A percentile compares a stretch with the other conserved stretches of the same genome.
Evolutionary conservation across 257 asterid species (phyloP).

Genomic region (Solanum appendiculatum): DNA sequence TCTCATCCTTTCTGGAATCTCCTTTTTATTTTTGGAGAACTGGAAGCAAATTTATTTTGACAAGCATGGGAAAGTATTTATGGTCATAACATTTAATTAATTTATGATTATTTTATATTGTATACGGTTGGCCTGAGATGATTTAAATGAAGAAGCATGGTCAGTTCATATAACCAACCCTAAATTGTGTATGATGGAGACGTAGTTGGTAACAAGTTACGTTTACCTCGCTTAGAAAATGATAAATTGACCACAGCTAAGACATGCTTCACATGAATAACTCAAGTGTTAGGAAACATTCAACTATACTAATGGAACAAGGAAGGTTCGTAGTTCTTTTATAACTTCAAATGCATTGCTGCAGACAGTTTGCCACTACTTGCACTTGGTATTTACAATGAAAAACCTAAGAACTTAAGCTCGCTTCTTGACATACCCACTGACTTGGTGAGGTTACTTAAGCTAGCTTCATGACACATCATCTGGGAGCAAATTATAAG

Average conservation of each 20-base stretch:
- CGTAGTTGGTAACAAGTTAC: background rate
- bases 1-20: background rate
- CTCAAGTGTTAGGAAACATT: background rate
- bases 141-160: background rate
- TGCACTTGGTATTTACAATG: background rate
- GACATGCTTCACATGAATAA: background rate
- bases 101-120: background rate
- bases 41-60: background rate
- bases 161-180: background rate
- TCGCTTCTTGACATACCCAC: background rate
- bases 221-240: background rate
- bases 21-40: background rate
- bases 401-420: background rate
- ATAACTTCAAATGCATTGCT: background rate
- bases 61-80: background rate
- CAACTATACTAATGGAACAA: background rate
- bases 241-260: background rate
- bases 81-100: background rate
- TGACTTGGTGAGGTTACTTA: background rate
- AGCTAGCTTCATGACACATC: background rate
- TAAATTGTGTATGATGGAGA: background rate
- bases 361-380: background rate
- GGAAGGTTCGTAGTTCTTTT: background rate
- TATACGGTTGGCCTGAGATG: background rate
- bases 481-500: background rate